Percentiles rank a stretch among this genome's conserved stretches.
Evolutionary conservation across 441 rosid species (phyloP).

Genomic region (Manihot esculenta): DNA sequence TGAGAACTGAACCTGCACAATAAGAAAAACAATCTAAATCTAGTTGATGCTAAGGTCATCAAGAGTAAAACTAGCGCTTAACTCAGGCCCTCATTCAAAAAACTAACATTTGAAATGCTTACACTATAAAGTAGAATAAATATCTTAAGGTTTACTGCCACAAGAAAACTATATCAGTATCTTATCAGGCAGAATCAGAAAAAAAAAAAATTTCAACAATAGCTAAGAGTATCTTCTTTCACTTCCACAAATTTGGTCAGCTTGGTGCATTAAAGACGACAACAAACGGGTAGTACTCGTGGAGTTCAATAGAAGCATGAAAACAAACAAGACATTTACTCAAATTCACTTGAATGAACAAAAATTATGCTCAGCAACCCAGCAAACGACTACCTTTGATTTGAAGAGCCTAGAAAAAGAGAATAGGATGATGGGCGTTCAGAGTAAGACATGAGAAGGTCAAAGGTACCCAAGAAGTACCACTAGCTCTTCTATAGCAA

Average conservation of each 20-base stretch:
- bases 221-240: not conserved
- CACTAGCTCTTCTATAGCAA: not conserved
- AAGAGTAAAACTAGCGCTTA: conserved; percentile 24
- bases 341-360: not conserved
- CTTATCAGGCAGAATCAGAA: not conserved
- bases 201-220: not conserved
- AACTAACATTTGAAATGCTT: conserved; percentile 15
- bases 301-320: not conserved
- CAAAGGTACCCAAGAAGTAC: not conserved
- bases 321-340: not conserved
- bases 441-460: not conserved
- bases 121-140: not conserved
- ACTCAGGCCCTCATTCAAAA: conserved; percentile 21
- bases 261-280: not conserved
- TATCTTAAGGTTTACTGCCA: no score
- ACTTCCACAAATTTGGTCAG: not conserved
- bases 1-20: conserved; percentile 49
- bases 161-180: not conserved
- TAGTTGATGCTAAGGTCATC: conserved; percentile 40
- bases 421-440: not conserved
- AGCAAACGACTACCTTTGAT: not conserved
- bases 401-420: not conserved
- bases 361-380: not conserved
- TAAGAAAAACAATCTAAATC: conserved; percentile 52
- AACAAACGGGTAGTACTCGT: not conserved